These are phyloP conservation scores for Ogataea ganodermae DNA, from an alignment of 805 yeast genomes.

Conservation along the genomic window DNA sequence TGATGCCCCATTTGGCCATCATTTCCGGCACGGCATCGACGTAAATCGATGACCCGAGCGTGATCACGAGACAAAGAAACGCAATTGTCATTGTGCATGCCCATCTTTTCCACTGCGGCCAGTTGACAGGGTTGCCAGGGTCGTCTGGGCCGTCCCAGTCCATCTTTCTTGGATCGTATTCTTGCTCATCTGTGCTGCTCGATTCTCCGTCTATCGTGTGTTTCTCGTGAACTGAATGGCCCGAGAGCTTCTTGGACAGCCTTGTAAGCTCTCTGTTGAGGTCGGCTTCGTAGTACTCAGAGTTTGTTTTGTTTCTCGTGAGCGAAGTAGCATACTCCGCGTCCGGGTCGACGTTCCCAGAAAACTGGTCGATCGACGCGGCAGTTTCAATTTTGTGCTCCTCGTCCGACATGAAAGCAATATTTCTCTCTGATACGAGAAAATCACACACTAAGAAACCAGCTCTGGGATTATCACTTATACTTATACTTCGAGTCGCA, in stretches of 20 bases:
- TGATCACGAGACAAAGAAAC: constrained; percentile 62
- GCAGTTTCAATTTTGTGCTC: too few relatives aligned
- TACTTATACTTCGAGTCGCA: too few relatives aligned
- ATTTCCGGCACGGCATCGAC: constrained; percentile 65
- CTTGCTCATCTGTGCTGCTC: constrained; percentile 5
- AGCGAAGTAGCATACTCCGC: constrained; percentile 11
- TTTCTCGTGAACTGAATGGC: neutral
- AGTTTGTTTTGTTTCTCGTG: constrained; percentile 11
- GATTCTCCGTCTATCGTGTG: constrained; percentile 15
- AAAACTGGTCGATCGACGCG: too few relatives aligned
- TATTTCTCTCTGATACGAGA: too few relatives aligned
- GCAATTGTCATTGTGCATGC: constrained; percentile 65
- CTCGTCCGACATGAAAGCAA: too few relatives aligned
- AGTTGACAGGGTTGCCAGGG: constrained; percentile 65
- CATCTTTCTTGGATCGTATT: constrained; percentile 42
- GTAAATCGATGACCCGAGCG: constrained; percentile 74
- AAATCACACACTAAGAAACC: too few relatives aligned
- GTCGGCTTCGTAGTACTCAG: constrained; percentile 26
- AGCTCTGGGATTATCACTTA: too few relatives aligned
- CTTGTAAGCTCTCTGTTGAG: constrained; percentile 25
- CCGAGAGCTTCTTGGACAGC: constrained; percentile 21
- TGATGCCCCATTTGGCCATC: constrained; percentile 47
- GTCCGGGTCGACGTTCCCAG: too few relatives aligned
- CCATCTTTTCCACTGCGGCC: constrained; percentile 70
- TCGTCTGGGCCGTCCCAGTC: constrained; percentile 68